Conservation (phyloP, 1,139 yeast genomes). For the Ogataea hybrid region DNA sequence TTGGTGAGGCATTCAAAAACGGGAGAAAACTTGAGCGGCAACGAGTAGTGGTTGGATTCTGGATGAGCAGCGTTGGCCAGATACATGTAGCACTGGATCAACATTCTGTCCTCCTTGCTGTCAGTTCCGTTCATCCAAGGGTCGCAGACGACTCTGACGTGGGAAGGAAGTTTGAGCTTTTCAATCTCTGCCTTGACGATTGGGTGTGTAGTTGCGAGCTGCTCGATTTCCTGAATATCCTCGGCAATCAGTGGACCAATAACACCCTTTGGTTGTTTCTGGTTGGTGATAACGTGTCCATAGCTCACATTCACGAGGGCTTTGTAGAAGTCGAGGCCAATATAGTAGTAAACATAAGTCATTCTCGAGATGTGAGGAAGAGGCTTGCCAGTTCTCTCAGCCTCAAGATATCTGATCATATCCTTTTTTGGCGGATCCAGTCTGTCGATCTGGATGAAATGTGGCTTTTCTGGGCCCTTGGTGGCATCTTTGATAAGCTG, state of each 20-base stretch:
- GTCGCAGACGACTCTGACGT: conserved; percentile 57
- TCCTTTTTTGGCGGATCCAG: conserved; percentile 80
- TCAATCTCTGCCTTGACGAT: conserved; percentile 57
- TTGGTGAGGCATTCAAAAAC: conserved; percentile 68
- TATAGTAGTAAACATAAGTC: conserved; percentile 65
- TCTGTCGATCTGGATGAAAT: conserved; percentile 71
- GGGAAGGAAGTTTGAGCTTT: conserved; percentile 58
- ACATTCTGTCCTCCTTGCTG: conserved; percentile 54
- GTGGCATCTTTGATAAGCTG: conserved; percentile 61
- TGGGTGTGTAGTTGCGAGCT: conserved; percentile 53
- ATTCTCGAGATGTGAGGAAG: conserved; percentile 63
- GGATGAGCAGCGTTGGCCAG: conserved; percentile 66
- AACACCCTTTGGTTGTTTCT: conserved; percentile 56
- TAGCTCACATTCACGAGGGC: conserved; percentile 67
- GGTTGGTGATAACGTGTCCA: conserved; percentile 61
- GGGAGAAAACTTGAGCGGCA: conserved; percentile 81
- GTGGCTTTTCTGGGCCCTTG: conserved; percentile 40
- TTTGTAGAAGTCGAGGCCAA: conserved; percentile 62
- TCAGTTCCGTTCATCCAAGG: conserved; percentile 92
- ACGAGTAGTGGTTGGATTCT: conserved; percentile 85
- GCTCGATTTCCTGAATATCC: conserved; percentile 60
- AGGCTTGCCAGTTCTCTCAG: conserved; percentile 58
- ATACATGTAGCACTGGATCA: conserved; percentile 77
- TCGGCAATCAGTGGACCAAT: conserved; percentile 77
- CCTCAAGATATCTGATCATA: conserved; percentile 66